Percentiles rank a stretch among this genome's conserved stretches.
phyloP scores from a whole-genome alignment of 2,329 filamentous ascomycete genomes.

The Fusarium annulatum region DNA sequence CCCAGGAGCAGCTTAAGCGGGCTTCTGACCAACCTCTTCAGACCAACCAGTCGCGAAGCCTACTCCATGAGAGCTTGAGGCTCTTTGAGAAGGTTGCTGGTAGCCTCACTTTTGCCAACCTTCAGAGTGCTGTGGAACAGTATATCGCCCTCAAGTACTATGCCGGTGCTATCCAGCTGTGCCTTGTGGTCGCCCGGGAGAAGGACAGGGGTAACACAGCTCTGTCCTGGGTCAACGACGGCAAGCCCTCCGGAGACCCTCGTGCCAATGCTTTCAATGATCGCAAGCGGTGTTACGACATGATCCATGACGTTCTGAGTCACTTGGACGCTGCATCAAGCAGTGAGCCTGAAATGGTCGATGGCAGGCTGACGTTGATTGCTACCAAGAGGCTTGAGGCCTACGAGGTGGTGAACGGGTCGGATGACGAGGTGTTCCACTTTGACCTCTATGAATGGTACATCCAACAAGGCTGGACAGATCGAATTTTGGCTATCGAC shows the following conservation, averaged over 20 bases:
- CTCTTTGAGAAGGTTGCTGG: conserved; percentile 91
- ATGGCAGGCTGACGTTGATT: conserved; percentile 80
- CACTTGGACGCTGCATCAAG: conserved; percentile 79
- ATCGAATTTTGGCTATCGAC: conserved; percentile 85
- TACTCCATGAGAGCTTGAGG: conserved; percentile 88
- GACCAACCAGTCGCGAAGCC: conserved; percentile 78
- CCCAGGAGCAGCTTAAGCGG: conserved; percentile 91
- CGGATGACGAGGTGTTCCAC: conserved; percentile 93
- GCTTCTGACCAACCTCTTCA: conserved; percentile 82
- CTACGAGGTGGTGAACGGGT: conserved; percentile 88
- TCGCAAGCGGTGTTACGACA: conserved; percentile 82
- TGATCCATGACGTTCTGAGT: conserved; percentile 85
- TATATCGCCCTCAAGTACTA: conserved; percentile 89
- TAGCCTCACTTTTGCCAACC: conserved; percentile 82
- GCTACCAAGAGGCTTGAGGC: conserved; percentile 87
- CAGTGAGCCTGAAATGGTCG: conserved; percentile 76
- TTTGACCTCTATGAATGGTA: conserved; percentile 99
- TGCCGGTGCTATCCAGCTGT: conserved; percentile 90
- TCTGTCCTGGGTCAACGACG: conserved; percentile 87
- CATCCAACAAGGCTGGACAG: conserved; percentile 82
- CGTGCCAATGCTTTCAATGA: conserved; percentile 75
- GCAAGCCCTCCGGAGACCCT: conserved; percentile 76
- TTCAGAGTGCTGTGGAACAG: conserved; percentile 80
- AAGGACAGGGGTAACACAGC: conserved; percentile 89
- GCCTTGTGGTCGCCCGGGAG: conserved; percentile 83